A percentile compares a stretch with the other conserved stretches of the same genome.
phyloP scores from a whole-genome alignment of 2,329 filamentous ascomycete genomes.

The Fusarium solani-melongenae region DNA sequence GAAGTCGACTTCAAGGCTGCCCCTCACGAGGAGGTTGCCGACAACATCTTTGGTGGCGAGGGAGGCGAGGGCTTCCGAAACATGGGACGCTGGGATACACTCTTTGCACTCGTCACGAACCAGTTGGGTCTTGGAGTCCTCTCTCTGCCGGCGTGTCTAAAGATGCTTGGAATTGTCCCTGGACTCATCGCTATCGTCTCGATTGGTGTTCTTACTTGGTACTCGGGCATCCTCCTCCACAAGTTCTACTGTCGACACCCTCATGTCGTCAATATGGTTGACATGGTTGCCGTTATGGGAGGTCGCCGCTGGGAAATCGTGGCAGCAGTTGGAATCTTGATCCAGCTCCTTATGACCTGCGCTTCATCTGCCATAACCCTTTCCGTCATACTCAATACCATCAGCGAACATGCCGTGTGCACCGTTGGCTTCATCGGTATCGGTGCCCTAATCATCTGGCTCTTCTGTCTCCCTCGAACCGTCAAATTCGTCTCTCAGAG shows the following conservation, averaged over 20 bases:
- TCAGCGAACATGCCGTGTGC: neutral
- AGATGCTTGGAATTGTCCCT: conserved; percentile 71
- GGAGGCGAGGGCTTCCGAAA: conserved; percentile 24
- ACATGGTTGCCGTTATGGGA: conserved; percentile 68
- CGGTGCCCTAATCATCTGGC: neutral
- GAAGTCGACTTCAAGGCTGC: neutral
- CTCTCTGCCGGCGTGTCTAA: conserved; percentile 71
- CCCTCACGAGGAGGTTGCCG: neutral
- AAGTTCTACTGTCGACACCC: conserved; percentile 74
- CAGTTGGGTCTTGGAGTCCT: conserved; percentile 29
- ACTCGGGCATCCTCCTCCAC: conserved; percentile 57
- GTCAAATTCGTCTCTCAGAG: conserved; percentile 11
- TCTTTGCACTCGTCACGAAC: conserved; percentile 29
- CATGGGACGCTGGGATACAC: conserved; percentile 24
- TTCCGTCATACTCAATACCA: conserved; percentile 7
- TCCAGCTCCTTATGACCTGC: conserved; percentile 1
- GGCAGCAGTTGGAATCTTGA: neutral
- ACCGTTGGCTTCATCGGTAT: conserved; percentile 1
- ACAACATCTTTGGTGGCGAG: conserved; percentile 6
- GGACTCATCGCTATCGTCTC: conserved; percentile 74
- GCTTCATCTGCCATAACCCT: conserved; percentile 2
- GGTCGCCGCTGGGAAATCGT: neutral
- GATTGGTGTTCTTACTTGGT: conserved; percentile 72
- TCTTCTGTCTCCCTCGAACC: conserved; percentile 1
- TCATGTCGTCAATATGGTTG: conserved; percentile 74